These are phyloP conservation scores for Eimeria mitis DNA, from an alignment of 169 alveolate species.

Conservation along the genomic window DNA sequence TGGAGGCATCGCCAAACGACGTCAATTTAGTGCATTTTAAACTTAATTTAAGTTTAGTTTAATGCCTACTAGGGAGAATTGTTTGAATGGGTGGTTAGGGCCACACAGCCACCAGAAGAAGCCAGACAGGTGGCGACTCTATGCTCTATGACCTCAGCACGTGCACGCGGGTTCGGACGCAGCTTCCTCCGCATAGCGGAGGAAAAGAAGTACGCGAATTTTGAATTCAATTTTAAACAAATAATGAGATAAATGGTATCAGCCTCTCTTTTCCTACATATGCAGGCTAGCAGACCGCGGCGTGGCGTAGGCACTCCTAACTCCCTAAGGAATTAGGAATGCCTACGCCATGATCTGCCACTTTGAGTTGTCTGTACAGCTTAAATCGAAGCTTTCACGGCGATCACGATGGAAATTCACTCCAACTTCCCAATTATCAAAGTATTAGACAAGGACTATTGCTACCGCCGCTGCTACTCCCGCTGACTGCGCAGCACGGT, in stretches of 20 bases:
- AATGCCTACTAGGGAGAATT: no score
- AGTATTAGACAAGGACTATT: not conserved
- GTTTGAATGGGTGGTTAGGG: no score
- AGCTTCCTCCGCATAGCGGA: not conserved
- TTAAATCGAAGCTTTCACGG: not conserved
- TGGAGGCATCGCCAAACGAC: not conserved
- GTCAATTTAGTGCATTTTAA: not conserved
- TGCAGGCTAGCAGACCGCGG: not conserved
- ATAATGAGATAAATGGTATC: not conserved
- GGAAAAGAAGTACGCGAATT: not conserved
- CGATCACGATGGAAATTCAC: not conserved
- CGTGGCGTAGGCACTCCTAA: not conserved
- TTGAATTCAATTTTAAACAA: no score
- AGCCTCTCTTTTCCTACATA: not conserved
- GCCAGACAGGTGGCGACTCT: no score
- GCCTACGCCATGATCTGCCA: not conserved
- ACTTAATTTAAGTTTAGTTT: no score
- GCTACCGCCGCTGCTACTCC: not conserved
- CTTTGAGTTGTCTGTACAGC: not conserved
- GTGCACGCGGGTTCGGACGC: not conserved
- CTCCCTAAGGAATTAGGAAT: not conserved
- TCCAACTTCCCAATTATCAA: not conserved
- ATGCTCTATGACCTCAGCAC: no score
- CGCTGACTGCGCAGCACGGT: not conserved
- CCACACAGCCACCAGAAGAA: no score